A percentile compares a stretch with the other conserved stretches of the same genome.
These are phyloP conservation scores for Lophium mytilinum DNA, from an alignment of 495 filamentous ascomycete genomes.

Conservation along the genomic window DNA sequence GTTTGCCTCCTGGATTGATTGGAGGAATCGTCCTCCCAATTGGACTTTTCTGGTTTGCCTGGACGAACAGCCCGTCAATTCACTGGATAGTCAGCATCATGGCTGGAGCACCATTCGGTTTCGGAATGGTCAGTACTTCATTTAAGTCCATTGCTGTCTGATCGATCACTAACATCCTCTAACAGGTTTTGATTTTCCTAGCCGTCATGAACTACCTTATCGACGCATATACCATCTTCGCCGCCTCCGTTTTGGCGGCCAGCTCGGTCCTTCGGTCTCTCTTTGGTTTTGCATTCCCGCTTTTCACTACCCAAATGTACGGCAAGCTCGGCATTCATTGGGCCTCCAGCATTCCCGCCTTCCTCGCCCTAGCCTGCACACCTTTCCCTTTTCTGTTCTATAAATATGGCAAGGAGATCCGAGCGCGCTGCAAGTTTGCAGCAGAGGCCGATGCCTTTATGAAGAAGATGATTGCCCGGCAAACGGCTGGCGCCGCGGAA, in stretches of 20 bases:
- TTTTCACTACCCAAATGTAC: slow-evolving; percentile 73
- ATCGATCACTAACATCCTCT: too few species aligned
- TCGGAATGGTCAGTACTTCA: slow-evolving; percentile 49
- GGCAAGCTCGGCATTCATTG: slow-evolving; percentile 56
- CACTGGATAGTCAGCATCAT: slow-evolving; percentile 63
- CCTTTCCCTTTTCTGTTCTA: slow-evolving; percentile 78
- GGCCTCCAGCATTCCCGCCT: slow-evolving; percentile 69
- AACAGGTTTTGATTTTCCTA: slow-evolving; percentile 51
- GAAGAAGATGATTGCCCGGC: slow-evolving; percentile 30
- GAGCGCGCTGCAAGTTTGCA: slow-evolving; percentile 66
- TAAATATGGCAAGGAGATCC: slow-evolving; percentile 59
- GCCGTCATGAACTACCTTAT: slow-evolving; percentile 70
- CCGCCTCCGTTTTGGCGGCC: slow-evolving; percentile 72
- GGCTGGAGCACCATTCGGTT: slow-evolving; percentile 61
- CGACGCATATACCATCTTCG: slow-evolving; percentile 69
- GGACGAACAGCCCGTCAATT: slow-evolving; percentile 58
- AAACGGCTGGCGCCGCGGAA: slow-evolving; percentile 8
- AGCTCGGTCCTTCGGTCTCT: slow-evolving; percentile 61
- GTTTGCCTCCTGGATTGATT: slow-evolving; percentile 36
- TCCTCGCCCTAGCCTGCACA: slow-evolving; percentile 64
- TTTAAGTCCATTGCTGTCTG: too few species aligned
- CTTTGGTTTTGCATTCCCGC: slow-evolving; percentile 74
- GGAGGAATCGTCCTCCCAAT: slow-evolving; percentile 36
- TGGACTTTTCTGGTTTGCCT: slow-evolving; percentile 62
- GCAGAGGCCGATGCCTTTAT: slow-evolving; percentile 52